Percentiles rank a stretch among this genome's conserved stretches.
These are phyloP conservation scores for Calonectria pteridis DNA, from an alignment of 2,329 filamentous ascomycete species.

Conservation along the genomic window DNA sequence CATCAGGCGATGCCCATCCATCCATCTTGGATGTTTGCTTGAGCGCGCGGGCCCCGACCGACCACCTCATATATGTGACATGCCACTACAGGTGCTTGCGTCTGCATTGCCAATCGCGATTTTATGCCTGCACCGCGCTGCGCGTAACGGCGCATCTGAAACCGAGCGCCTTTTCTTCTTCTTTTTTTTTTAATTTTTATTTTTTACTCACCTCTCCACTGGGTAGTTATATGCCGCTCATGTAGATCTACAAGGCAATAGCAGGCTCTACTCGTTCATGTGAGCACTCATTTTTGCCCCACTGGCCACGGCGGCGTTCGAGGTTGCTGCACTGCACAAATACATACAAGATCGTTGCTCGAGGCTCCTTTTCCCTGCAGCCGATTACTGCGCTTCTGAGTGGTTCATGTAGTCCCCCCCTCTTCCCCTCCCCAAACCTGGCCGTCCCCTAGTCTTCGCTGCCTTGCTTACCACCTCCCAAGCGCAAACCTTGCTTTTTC, in stretches of 20 bases:
- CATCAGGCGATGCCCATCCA: slow-evolving; percentile 33
- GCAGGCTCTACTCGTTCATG: background rate
- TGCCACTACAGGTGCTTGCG: background rate
- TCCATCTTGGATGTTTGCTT: slow-evolving; percentile 13
- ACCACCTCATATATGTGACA: slow-evolving; percentile 12
- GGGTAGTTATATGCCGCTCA: background rate
- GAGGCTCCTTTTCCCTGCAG: slow-evolving; percentile 24
- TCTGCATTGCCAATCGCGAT: background rate
- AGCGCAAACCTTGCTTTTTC: slow-evolving; percentile 8
- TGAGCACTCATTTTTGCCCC: slow-evolving; percentile 9
- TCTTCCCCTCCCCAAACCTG: background rate
- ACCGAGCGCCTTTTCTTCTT: background rate
- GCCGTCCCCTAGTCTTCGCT: background rate
- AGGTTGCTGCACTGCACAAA: slow-evolving; percentile 15
- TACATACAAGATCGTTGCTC: slow-evolving; percentile 1
- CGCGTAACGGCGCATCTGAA: background rate
- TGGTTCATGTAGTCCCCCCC: slow-evolving; percentile 21
- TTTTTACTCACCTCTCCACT: too few species aligned
- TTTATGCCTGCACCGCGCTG: slow-evolving; percentile 2
- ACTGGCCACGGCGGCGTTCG: background rate
- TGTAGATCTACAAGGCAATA: background rate
- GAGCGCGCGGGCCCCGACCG: background rate
- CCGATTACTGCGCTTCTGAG: slow-evolving; percentile 5
- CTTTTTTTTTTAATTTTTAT: too few species aligned
- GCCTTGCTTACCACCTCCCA: slow-evolving; percentile 5